Evolutionary conservation across 106 monocot species (phyloP).

Genomic region (Ottelia alismoides): DNA sequence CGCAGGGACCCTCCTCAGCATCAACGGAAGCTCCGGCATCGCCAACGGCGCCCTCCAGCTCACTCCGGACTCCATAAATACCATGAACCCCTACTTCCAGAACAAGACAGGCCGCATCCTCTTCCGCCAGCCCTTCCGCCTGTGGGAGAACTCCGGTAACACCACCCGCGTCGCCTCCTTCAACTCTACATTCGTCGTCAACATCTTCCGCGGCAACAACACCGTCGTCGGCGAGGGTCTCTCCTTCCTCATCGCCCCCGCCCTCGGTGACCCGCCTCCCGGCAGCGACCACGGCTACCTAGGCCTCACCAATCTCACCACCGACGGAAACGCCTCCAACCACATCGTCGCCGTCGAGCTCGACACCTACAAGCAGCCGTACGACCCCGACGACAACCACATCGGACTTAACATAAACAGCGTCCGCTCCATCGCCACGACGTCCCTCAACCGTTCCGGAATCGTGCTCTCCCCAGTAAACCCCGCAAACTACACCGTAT

Average conservation of each 20-base stretch:
- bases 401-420: conserved; percentile 75
- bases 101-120: conserved; percentile 45
- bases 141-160: conserved; percentile 13
- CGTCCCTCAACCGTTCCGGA: conserved; percentile 11
- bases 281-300: conserved; percentile 52
- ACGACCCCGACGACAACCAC: conserved; percentile 69
- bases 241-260: conserved; percentile 55
- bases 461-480: conserved; percentile 29
- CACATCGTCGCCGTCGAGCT: conserved; percentile 68
- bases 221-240: conserved; percentile 41
- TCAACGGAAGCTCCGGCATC: too few species aligned
- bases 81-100: not conserved
- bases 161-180: conserved; percentile 33
- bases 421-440: conserved; percentile 20
- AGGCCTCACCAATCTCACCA: conserved; percentile 60
- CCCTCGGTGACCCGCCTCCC: conserved; percentile 10
- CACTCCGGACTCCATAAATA: not conserved
- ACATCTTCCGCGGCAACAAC: conserved; percentile 22
- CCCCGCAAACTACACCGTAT: conserved; percentile 10
- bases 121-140: conserved; percentile 14
- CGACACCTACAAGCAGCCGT: conserved; percentile 37
- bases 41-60: conserved; percentile 5
- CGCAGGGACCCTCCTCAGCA: too few species aligned
- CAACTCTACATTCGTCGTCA: conserved; percentile 45
- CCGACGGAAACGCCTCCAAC: conserved; percentile 34